Base-by-base conservation (phyloP, 1,139 yeast species). In the Kodamaea alishanica region DNA sequence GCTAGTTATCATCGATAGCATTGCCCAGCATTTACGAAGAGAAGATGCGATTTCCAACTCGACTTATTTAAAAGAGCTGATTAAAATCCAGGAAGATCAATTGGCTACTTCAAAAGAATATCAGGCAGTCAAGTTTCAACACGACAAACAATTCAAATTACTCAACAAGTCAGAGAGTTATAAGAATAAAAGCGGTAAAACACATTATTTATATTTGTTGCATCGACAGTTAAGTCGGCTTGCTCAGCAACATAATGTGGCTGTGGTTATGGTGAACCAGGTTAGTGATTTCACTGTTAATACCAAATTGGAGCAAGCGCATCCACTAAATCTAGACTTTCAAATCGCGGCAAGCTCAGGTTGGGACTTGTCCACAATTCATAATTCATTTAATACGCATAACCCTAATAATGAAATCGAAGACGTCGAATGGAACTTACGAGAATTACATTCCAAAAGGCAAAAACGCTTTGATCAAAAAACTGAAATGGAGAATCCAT, bases 11-110 rank as follows among this genome's bases (percentile, higher is more conserved):
- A 70, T 89, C 7, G 97, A 89, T 58, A 84, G 95, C 28, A 79
- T 89, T n/a, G 87, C 96, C 0, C 94, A 88, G 46, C 96, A 87
- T 55, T 65, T 84, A 37, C 64, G 96, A 41, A 79, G 84, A 2
- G 94, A 84, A 49, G 69, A 80, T 31, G 65, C 67, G 6, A 58
- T 67, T 6, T 55, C 61, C 36, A 65, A 57, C 44, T 47, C 60
- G 2, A 47, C 52, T 3, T 64, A 56, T 41, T 48, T 70, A 7
- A 51, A 51, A 30, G 51, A 56, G 8, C 45, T 43, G 32, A 43
- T 67, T 4, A 39, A 44, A 5, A 42, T 43, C 25, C 69, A 63
- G 41, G 64, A 61, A 29, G 44, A 38, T 1, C 40, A 46, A 25
- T 34, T 61, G 8, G 34, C 37, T 6, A 46, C 50, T 6, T 44